Conservation (phyloP, 495 filamentous ascomycete genomes). For the Bryoglossum gracile region DNA sequence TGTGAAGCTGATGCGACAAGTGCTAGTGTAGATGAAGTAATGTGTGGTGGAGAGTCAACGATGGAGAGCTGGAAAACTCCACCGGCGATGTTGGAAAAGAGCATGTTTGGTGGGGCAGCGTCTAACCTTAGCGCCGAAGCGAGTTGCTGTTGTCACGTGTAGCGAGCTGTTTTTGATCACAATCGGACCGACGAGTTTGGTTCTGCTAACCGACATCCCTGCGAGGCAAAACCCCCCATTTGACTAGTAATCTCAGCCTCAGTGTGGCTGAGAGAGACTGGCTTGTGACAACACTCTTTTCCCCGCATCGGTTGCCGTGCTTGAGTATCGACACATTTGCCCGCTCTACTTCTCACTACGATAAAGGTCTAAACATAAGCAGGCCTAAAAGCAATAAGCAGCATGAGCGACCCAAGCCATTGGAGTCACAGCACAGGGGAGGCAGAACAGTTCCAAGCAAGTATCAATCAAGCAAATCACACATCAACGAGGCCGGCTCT, state of each 20-base stretch:
- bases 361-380: conserved; percentile 1
- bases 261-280: too few species aligned
- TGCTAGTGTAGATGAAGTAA: conserved; percentile 17
- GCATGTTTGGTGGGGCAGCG: conserved; percentile 8
- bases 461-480: conserved; percentile 6
- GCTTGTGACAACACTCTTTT: too few species aligned
- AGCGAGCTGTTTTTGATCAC: neutral
- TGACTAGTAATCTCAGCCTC: too few species aligned
- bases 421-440: conserved; percentile 12
- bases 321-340: too few species aligned
- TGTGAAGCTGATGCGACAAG: conserved; percentile 9
- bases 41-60: conserved; percentile 16
- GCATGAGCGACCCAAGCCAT: conserved; percentile 2
- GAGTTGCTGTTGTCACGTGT: conserved; percentile 11
- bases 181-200: conserved; percentile 1
- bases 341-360: too few species aligned
- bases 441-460: conserved; percentile 8
- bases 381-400: conserved; percentile 1
- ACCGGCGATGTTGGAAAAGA: conserved; percentile 6
- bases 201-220: too few species aligned
- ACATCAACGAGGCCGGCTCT: neutral
- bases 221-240: too few species aligned
- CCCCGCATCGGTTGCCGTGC: too few species aligned
- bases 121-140: conserved; percentile 8
- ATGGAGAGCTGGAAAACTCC: conserved; percentile 16